phyloP scores from a whole-genome alignment of 75 land plant species.

The Pseudotsuga menziesii region DNA sequence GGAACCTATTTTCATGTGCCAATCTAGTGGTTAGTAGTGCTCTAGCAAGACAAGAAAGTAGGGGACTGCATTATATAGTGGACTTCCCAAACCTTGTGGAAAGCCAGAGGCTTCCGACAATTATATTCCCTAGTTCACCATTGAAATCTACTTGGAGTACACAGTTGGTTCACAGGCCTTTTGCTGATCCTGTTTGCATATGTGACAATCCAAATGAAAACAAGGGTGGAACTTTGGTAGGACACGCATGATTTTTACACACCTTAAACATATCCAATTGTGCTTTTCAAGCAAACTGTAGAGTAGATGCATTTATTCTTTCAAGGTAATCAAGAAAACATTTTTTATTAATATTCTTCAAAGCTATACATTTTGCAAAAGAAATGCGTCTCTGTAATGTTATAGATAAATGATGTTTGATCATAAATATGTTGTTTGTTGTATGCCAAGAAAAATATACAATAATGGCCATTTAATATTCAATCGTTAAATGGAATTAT shows the following conservation, averaged over 20 bases:
- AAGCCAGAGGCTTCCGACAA: slow-evolving; percentile 91
- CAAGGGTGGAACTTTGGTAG: slow-evolving; percentile 1
- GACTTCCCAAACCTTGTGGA: slow-evolving; percentile 89
- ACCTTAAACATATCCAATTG: not conserved
- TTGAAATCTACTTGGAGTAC: slow-evolving; percentile 69
- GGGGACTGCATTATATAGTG: slow-evolving; percentile 84
- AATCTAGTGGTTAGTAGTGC: slow-evolving; percentile 90
- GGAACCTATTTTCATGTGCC: slow-evolving; percentile 90
- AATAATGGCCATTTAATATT: too few species aligned
- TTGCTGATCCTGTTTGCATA: slow-evolving; percentile 6
- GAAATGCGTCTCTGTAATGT: not conserved
- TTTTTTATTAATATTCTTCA: not conserved
- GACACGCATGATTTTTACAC: not conserved
- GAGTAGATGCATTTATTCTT: not conserved
- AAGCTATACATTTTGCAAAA: not conserved
- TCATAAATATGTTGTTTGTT: too few species aligned
- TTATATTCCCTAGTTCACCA: slow-evolving; percentile 64
- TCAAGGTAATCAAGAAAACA: not conserved
- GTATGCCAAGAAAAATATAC: too few species aligned
- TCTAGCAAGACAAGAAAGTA: slow-evolving; percentile 85
- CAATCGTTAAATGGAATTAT: too few species aligned
- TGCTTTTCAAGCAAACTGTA: not conserved
- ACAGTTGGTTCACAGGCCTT: slow-evolving; percentile 48
- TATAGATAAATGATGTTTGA: not conserved
- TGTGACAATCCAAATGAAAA: slow-evolving; percentile 7